Base-by-base conservation (phyloP, 768 basidiomycete genomes). In the Calocera viscosa region DNA sequence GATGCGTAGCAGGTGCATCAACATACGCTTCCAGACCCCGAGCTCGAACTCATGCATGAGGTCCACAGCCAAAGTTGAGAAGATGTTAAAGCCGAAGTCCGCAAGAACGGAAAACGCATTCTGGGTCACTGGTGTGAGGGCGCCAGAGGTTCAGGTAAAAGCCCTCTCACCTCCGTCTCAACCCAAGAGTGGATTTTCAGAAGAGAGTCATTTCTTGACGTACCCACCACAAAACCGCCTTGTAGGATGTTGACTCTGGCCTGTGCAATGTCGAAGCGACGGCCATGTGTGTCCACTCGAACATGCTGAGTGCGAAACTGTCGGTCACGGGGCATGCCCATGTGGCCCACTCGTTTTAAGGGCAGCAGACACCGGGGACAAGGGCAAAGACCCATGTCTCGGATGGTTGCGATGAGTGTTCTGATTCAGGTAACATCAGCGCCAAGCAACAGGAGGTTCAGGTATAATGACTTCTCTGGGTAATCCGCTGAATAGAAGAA, bases 1-100 rank as follows among this genome's bases (percentile, higher is more conserved):
- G 1, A 81, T 71, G 0, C 74, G 71, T 0, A 81, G 66, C 0
- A 81, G 70, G 34, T 82, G 81, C 0, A 68, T 73, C 33, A 81
- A 74, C 0, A 80, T 30, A 0, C 67, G 43, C 64, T 79, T 79
- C 73, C 78, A 80, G 0, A 77, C 71, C 0, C 81, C 79, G 0
- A 80, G 69, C 64, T 81, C 78, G 34, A 78, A 73, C 43, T 81
- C 77, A 38, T 81, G 80, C 66, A 82, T 49, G 16, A 81, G 69
- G 63, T 82, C 78, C 0, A 73, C 71, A 0, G 73, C 70, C 1
- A 78, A 69, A 66, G 78, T 70, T 0, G 43, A 28, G 66, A 68
- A 77, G 1, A 75, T 22, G 38, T 77, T 68, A 28, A 73, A 74
- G 0, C 71, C 72, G 19, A 72, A 68, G 0, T 49, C 1, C 0